These are phyloP conservation scores for Nitzschia sp. DNA, from an alignment of 108 stramenopile genomes.

Conservation along the genomic window DNA sequence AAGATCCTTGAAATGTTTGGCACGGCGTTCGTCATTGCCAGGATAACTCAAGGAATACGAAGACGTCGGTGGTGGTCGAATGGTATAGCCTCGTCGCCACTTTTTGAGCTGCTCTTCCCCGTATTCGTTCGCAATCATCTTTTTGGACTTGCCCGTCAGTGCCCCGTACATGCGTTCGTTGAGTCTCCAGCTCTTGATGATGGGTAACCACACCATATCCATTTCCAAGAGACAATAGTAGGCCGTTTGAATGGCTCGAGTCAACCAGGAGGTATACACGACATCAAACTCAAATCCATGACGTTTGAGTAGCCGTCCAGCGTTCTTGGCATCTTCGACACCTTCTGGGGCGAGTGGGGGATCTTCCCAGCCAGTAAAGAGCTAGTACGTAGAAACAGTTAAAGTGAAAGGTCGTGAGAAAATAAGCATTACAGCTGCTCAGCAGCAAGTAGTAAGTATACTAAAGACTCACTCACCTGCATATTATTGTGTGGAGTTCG, in stretches of 20 bases:
- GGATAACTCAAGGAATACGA: constrained; percentile 77
- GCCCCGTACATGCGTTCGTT: constrained; percentile 67
- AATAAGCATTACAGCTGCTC: no score
- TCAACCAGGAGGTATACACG: constrained; percentile 91
- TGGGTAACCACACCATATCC: constrained; percentile 91
- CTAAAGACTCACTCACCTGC: constrained; percentile 32
- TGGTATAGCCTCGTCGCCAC: constrained; percentile 85
- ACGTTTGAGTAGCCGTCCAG: constrained; percentile 66
- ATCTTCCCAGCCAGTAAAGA: constrained; percentile 69
- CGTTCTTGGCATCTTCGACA: constrained; percentile 75
- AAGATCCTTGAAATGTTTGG: constrained; percentile 67
- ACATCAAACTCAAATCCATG: constrained; percentile 92
- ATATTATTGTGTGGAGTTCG: constrained; percentile 68
- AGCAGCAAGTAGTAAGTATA: no score
- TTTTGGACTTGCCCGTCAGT: constrained; percentile 83
- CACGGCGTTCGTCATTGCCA: constrained; percentile 73
- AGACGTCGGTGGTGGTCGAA: constrained; percentile 76
- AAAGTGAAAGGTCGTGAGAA: neutral
- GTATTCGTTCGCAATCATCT: constrained; percentile 86
- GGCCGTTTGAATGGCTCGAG: constrained; percentile 82
- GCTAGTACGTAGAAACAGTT: neutral
- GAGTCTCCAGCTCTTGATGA: constrained; percentile 79
- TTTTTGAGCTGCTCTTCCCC: constrained; percentile 84
- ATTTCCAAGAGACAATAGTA: constrained; percentile 81
- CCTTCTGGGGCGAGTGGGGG: constrained; percentile 82